Evolutionary conservation across 768 basidiomycete genomes (phyloP), one percentile per base, ranked within the genome.

Genomic region (Kwoniella heveanensis): DNA sequence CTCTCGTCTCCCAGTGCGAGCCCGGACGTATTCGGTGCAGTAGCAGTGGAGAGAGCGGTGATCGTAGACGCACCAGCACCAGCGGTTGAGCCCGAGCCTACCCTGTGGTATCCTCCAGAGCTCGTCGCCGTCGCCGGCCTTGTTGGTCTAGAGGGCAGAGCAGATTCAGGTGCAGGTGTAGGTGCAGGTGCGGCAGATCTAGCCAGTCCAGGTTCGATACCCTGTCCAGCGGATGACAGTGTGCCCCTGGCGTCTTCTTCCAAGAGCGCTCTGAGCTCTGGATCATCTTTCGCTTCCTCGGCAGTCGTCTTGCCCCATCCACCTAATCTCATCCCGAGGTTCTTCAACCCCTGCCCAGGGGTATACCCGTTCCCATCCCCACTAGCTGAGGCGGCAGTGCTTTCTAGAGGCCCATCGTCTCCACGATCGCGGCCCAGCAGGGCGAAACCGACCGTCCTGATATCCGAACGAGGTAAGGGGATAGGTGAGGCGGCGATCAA

Each of bases 361-460:
- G 60, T 12, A 36, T 21, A 12, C 36, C 21, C 57, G 21, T 24
- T 54, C 3, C 25, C 26, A 37, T 13, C 25, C n/a, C 10, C 30
- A 13, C 52, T 32, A 50, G 21, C 36, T 39, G 59, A 44, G n/a
- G 30, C 9, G 83, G 9, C 86, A 82, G 15, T 87, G 50, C 7
- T 13, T 13, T 44, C n/a, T 13, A 49, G 25, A 47, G 57, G 44
- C 8, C 57, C 58, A 46, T 70, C 66, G 17, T 63, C 66, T 17
- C 58, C 85, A 59, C 89, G 87, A 58, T 90, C 91, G 1, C 91
- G 90, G 13, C 92, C 94, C 3, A 98, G 82, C 17, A 97, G 80
- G 1, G 91, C 91, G 36, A 97, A 88, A 1, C 93, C 93, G 19
- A 97, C 83, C 5, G 90, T 90, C 53, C 88, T 84, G 17, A 98